A percentile compares a stretch with the other conserved stretches of the same genome.
Conservation (phyloP, 495 filamentous ascomycete species). For the Articulospora tetracladia region DNA sequence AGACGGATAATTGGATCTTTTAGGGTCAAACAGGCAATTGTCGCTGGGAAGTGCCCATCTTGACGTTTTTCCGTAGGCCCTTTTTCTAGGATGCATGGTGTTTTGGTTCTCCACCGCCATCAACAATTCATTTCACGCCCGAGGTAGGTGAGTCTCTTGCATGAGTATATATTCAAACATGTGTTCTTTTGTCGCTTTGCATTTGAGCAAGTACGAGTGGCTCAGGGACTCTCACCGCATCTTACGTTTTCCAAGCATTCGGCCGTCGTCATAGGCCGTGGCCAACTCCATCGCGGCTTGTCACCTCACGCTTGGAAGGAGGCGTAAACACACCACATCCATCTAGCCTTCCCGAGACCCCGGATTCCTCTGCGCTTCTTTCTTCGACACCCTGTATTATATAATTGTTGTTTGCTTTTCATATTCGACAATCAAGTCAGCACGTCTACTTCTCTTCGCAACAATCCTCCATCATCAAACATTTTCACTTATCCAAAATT, state of each 20-base stretch:
- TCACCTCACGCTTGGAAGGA: not conserved
- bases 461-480: not conserved
- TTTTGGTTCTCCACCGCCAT: not conserved
- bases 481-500: too few relatives aligned
- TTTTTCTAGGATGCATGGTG: not conserved
- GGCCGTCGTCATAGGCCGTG: not conserved
- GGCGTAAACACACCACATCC: not conserved
- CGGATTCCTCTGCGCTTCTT: slow-evolving; percentile 2
- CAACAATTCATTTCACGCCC: not conserved
- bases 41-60: not conserved
- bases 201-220: not conserved
- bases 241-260: slow-evolving; percentile 2
- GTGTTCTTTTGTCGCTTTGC: not conserved
- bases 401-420: too few relatives aligned
- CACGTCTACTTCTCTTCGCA: not conserved
- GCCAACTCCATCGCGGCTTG: not conserved
- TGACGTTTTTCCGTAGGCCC: not conserved
- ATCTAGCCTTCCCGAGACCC: not conserved
- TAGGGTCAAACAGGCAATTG: not conserved
- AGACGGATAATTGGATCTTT: not conserved
- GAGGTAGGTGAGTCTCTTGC: not conserved
- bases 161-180: not conserved
- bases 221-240: not conserved
- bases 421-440: too few relatives aligned
- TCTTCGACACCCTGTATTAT: not conserved